Conservation (phyloP, 2,329 filamentous ascomycete species). For the Fusarium nisikadoi region DNA sequence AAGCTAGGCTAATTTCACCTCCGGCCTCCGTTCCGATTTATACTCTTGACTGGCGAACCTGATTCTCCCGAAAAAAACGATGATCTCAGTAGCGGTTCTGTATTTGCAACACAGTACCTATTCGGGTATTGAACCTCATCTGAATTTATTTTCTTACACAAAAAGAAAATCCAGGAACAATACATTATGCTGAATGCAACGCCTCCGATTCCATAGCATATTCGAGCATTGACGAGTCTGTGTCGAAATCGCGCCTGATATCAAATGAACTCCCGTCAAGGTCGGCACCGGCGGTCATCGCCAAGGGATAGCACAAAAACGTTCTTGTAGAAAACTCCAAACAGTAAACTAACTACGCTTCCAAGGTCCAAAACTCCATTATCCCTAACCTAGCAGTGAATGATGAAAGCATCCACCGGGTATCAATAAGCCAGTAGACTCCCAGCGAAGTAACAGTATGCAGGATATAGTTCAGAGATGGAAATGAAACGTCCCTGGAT, state of each 20-base stretch:
- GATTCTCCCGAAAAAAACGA: conserved; percentile 10
- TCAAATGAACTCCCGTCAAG: not conserved
- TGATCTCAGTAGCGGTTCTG: not conserved
- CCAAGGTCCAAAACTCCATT: conserved; percentile 13
- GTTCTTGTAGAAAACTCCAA: not conserved
- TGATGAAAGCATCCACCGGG: conserved; percentile 20
- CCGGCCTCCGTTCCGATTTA: conserved; percentile 11
- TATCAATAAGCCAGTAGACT: conserved; percentile 30
- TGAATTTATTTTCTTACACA: not conserved
- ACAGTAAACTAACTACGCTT: not conserved
- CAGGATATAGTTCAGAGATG: not conserved
- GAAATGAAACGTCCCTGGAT: conserved; percentile 22
- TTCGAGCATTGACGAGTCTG: not conserved
- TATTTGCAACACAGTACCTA: not conserved
- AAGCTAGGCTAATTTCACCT: conserved; percentile 8
- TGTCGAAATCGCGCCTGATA: not conserved
- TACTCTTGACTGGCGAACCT: conserved; percentile 7
- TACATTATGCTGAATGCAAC: not conserved
- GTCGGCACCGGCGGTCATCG: not conserved
- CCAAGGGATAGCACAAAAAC: not conserved
- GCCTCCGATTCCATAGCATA: not conserved
- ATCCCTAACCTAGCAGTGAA: conserved; percentile 1
- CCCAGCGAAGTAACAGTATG: conserved; percentile 4
- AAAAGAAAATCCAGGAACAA: not conserved
- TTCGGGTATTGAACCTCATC: not conserved